Evolutionary conservation across 495 filamentous ascomycete species (phyloP).

Genomic region (Neurospora cerealis): DNA sequence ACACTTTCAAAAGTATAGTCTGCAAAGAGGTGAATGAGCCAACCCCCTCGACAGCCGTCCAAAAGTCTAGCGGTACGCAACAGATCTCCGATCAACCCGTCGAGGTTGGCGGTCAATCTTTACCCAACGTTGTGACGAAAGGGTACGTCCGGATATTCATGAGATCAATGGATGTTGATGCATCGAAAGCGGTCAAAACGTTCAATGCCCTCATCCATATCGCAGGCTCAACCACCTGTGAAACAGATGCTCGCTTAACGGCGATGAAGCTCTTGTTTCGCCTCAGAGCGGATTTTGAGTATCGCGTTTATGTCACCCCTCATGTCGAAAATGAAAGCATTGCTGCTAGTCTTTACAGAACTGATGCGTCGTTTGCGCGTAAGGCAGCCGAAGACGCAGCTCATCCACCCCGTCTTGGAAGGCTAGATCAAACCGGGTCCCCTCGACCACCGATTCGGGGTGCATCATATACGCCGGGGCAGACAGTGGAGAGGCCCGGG

Average conservation of each 20-base stretch:
- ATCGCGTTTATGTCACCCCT: constrained; percentile 57
- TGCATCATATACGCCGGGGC: constrained; percentile 36
- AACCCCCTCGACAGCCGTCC: constrained; percentile 20
- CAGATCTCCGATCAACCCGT: constrained; percentile 8
- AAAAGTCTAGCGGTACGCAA: constrained; percentile 7
- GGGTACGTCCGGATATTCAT: constrained; percentile 54
- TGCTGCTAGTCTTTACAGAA: constrained; percentile 62
- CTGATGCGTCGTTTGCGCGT: constrained; percentile 40
- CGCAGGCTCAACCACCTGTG: constrained; percentile 41
- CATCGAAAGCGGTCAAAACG: constrained; percentile 38
- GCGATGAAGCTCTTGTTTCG: constrained; percentile 80
- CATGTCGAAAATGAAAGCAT: constrained; percentile 59
- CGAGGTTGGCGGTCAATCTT: constrained; percentile 28
- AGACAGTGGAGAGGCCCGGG: constrained; percentile 24
- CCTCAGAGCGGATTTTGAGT: constrained; percentile 67
- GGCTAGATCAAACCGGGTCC: constrained; percentile 21
- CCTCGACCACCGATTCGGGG: constrained; percentile 32
- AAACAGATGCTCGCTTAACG: constrained; percentile 62
- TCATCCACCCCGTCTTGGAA: constrained; percentile 27
- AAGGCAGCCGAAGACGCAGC: constrained; percentile 42
- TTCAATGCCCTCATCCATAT: constrained; percentile 50
- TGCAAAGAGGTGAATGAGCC: constrained; percentile 28
- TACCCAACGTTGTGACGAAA: constrained; percentile 44
- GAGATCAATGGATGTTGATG: constrained; percentile 44
- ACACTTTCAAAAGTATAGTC: constrained; percentile 35